Evolutionary conservation across 1,139 yeast species (phyloP), one percentile per base, ranked within the genome.

Genomic region (Zygotorulaspora mrakii): DNA sequence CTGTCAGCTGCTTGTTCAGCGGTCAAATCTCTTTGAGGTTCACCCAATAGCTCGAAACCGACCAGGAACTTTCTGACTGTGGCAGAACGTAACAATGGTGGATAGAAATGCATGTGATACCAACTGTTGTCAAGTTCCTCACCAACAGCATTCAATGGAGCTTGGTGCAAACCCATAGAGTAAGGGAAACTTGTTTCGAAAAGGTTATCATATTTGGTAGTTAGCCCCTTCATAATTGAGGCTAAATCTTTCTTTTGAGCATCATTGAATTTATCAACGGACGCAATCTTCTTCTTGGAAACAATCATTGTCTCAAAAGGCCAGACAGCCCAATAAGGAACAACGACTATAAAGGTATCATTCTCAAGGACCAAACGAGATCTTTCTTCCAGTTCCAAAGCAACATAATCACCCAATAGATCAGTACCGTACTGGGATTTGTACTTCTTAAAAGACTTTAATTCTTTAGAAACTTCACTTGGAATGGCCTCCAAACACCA

Each of bases 271-370:
- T 76, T 76, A 25, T 64, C 63, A 14, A 81, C 58, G 17, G 80
- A 75, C 24, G 71, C 64, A 42, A 79, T 65, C 46, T 78, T 81
- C 25, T 67, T 64, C 52, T 77, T 76, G 17, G 86, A 59, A 7
- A 82, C 64, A 28, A 82, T 67, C 62, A 82, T 65, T 5, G 85
- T 77, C 62, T 82, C 88, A 59, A 80, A 82, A 5, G 91, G 91
- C 89, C 91, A 82, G 35, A 79, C 70, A 3, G 89, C 91, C 91
- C 91, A 82, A 62, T 77, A 82, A 35, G 91, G 89, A 10, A 82
- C 87, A 11, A 82, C 78, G n/a, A 75, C 84, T 26, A 82, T 55
- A 49, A 82, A 82, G 2, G 78, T 68, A 47, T 76, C 84, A 55
- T 82, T 82, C 44, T 74, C 70, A 21, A 71, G 68, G 7, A 82